Percentiles rank a stretch among this genome's conserved stretches.
Conservation (phyloP, 1,139 yeast genomes). For the Candida buenavistaensis region DNA sequence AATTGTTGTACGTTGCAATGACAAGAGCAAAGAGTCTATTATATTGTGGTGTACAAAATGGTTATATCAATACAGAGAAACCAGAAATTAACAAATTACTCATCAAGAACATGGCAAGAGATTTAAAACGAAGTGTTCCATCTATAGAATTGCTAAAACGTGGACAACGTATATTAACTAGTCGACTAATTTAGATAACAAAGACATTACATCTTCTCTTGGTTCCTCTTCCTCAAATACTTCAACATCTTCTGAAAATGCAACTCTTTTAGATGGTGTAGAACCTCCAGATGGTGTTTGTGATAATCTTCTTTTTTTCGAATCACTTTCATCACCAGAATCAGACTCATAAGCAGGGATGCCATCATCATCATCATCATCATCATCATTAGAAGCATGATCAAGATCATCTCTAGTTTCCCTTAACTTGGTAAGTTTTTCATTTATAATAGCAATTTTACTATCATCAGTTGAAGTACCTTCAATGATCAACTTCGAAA, state of each 20-base stretch:
- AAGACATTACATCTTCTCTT: conserved; percentile 26
- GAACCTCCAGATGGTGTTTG: conserved; percentile 28
- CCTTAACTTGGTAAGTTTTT: conserved; percentile 34
- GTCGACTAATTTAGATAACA: conserved; percentile 35
- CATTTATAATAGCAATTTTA: conserved; percentile 42
- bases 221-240: conserved; percentile 38
- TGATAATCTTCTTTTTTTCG: conserved; percentile 22
- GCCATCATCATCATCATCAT: conserved; percentile 15
- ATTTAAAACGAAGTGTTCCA: conserved; percentile 10
- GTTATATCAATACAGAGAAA: not conserved
- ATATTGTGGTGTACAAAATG: conserved; percentile 28
- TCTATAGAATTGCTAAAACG: conserved; percentile 2
- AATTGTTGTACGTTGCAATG: conserved; percentile 61
- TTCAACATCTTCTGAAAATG: conserved; percentile 47
- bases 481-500: conserved; percentile 41
- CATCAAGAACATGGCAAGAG: conserved; percentile 7
- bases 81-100: conserved; percentile 2
- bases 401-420: conserved; percentile 45
- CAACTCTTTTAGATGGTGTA: conserved; percentile 40
- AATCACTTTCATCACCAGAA: conserved; percentile 18
- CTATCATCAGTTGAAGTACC: conserved; percentile 45
- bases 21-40: conserved; percentile 61
- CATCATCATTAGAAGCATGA: conserved; percentile 25
- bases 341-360: conserved; percentile 22
- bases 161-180: conserved; percentile 6